A percentile compares a stretch with the other conserved stretches of the same genome.
Conservation (phyloP, 2,329 filamentous ascomycete species). For the Penicillium sp. region DNA sequence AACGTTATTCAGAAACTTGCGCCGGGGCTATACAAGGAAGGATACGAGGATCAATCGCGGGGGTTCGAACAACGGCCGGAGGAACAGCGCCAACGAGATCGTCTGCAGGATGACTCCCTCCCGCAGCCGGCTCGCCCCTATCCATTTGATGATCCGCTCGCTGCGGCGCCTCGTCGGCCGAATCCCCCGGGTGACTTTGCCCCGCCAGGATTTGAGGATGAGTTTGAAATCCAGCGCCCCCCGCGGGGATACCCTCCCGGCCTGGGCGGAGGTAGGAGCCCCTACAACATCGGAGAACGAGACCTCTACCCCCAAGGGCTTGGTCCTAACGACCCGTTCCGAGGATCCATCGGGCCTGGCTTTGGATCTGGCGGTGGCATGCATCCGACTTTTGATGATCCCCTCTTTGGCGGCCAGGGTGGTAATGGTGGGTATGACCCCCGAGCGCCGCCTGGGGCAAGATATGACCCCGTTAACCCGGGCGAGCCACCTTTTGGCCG, state of each 20-base stretch:
- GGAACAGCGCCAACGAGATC: conserved; percentile 45
- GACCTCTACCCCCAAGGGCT: conserved; percentile 85
- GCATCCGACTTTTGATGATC: conserved; percentile 94
- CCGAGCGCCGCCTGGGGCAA: conserved; percentile 78
- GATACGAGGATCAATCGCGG: conserved; percentile 62
- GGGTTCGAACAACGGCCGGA: conserved; percentile 31
- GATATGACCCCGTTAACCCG: conserved; percentile 84
- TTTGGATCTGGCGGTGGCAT: conserved; percentile 72
- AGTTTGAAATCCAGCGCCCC: conserved; percentile 75
- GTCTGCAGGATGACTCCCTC: conserved; percentile 51
- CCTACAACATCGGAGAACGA: conserved; percentile 72
- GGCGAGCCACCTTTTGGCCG: conserved; percentile 54
- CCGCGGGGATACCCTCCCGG: conserved; percentile 50
- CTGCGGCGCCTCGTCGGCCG: conserved; percentile 58
- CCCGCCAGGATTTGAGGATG: conserved; percentile 90
- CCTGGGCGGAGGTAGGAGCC: conserved; percentile 52
- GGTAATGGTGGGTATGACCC: conserved; percentile 59
- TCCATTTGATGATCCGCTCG: conserved; percentile 66
- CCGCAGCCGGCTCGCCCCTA: conserved; percentile 64
- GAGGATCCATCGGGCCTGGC: conserved; percentile 62
- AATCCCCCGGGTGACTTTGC: conserved; percentile 71
- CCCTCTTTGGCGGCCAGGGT: conserved; percentile 66
- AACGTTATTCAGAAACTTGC: conserved; percentile 81
- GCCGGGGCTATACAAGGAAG: conserved; percentile 72
- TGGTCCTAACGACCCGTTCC: conserved; percentile 78